Conservation (phyloP, 495 filamentous ascomycete species). For the Penicillium salamii region DNA sequence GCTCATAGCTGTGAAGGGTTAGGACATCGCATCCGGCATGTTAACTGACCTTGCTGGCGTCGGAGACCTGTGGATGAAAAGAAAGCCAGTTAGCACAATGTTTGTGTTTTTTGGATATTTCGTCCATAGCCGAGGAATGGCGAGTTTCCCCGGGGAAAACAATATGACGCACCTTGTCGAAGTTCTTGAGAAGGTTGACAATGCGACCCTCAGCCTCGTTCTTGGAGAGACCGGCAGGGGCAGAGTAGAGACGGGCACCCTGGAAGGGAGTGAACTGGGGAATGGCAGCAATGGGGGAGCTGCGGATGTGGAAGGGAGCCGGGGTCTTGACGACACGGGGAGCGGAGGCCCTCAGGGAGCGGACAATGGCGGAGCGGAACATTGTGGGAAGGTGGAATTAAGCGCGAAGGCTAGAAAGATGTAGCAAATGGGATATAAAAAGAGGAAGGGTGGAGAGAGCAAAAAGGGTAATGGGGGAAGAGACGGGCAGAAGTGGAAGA, state of each 20-base stretch:
- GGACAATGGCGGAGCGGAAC: slow-evolving; percentile 83
- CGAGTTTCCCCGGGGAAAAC: slow-evolving; percentile 9
- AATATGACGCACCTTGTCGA: slow-evolving; percentile 81
- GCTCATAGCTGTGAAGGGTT: slow-evolving; percentile 3
- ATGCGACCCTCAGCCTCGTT: slow-evolving; percentile 89
- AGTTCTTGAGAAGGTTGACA: slow-evolving; percentile 84
- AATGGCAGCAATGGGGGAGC: slow-evolving; percentile 48
- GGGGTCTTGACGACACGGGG: slow-evolving; percentile 55
- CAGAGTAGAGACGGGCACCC: slow-evolving; percentile 79
- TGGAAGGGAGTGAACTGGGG: slow-evolving; percentile 50
- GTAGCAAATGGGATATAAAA: slow-evolving; percentile 17
- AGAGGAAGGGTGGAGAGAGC: slow-evolving; percentile 14
- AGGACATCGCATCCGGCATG: slow-evolving; percentile 8
- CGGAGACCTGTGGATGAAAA: slow-evolving; percentile 57
- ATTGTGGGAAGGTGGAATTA: slow-evolving; percentile 53
- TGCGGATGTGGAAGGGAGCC: slow-evolving; percentile 53
- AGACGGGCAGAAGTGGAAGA: slow-evolving; percentile 19
- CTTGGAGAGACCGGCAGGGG: slow-evolving; percentile 70
- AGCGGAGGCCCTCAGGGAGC: slow-evolving; percentile 56
- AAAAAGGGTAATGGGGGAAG: slow-evolving; percentile 12
- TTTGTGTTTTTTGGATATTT: slow-evolving; percentile 13
- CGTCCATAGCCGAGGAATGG: slow-evolving; percentile 3
- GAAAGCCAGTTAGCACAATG: slow-evolving; percentile 7
- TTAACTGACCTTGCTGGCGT: slow-evolving; percentile 67
- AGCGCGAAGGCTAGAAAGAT: slow-evolving; percentile 24